Percentiles rank a stretch among this genome's conserved stretches.
Evolutionary conservation across 768 basidiomycete species (phyloP).

Genomic region (Mycena capillaripes): DNA sequence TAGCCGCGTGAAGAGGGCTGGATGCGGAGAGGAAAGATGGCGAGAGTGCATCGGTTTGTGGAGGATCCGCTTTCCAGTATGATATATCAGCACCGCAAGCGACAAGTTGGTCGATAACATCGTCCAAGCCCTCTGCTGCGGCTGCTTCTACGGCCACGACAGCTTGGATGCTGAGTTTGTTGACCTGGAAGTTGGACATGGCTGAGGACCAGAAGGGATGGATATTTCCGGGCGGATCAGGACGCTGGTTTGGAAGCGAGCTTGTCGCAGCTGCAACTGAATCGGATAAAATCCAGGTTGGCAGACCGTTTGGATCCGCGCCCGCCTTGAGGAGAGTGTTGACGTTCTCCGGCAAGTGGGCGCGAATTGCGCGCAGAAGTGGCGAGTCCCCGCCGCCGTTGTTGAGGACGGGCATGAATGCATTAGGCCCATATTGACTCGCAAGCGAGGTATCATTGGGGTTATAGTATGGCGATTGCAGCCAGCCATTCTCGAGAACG

Average conservation of each 20-base stretch:
- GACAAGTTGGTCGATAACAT: conserved; percentile 9
- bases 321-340: conserved; percentile 6
- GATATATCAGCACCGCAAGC: conserved; percentile 11
- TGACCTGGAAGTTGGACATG: conserved; percentile 16
- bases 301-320: conserved; percentile 21
- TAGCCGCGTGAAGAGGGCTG: conserved; percentile 20
- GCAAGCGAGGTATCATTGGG: conserved; percentile 4
- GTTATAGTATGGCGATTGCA: conserved; percentile 2
- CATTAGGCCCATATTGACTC: conserved; percentile 14
- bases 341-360: conserved; percentile 6
- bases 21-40: conserved; percentile 16
- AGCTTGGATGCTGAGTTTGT: conserved; percentile 11
- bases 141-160: conserved; percentile 17
- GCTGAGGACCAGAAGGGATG: conserved; percentile 18
- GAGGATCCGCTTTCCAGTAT: conserved; percentile 2
- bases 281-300: conserved; percentile 1
- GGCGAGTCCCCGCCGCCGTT: background rate
- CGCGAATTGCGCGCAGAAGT: conserved; percentile 6
- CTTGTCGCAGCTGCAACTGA: background rate
- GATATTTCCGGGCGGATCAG: conserved; percentile 5
- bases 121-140: conserved; percentile 10
- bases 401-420: background rate
- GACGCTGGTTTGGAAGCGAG: background rate
- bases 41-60: background rate
- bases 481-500: conserved; percentile 6